These are phyloP conservation scores for Rhynchospora breviuscula DNA, from an alignment of 176 grass and related monocot genomes.

Conservation along the genomic window DNA sequence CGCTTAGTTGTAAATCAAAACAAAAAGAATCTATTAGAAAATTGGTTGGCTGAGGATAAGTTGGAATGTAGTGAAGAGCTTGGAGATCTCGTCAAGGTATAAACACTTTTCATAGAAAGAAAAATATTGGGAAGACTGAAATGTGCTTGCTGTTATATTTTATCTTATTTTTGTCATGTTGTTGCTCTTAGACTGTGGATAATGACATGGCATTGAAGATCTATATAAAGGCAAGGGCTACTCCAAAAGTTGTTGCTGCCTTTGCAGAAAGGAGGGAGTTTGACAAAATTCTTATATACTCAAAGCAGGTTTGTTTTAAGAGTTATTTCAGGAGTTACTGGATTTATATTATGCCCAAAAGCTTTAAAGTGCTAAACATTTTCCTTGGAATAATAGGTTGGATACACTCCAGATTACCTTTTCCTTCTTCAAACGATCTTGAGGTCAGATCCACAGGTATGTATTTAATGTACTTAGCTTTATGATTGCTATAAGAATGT, in stretches of 20 bases:
- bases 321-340: neutral
- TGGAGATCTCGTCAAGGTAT: conserved; percentile 87
- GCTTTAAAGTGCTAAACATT: conserved; percentile 20
- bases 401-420: conserved; percentile 86
- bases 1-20: conserved; percentile 93
- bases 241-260: conserved; percentile 95
- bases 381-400: conserved; percentile 50
- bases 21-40: conserved; percentile 93
- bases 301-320: conserved; percentile 57
- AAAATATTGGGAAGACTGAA: neutral
- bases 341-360: conserved; percentile 23
- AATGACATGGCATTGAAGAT: conserved; percentile 98
- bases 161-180: neutral
- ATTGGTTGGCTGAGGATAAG: conserved; percentile 88
- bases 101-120: neutral
- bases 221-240: conserved; percentile 92
- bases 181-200: conserved; percentile 69
- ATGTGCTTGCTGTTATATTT: neutral
- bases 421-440: conserved; percentile 91
- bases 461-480: conserved; percentile 4
- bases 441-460: conserved; percentile 84
- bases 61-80: conserved; percentile 94
- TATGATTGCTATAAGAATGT: conserved; percentile 15
- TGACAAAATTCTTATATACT: conserved; percentile 78
- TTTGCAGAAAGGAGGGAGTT: conserved; percentile 79